These are phyloP conservation scores for Teratosphaeria epicoccoides DNA, from an alignment of 2,329 filamentous ascomycete species.

Conservation along the genomic window DNA sequence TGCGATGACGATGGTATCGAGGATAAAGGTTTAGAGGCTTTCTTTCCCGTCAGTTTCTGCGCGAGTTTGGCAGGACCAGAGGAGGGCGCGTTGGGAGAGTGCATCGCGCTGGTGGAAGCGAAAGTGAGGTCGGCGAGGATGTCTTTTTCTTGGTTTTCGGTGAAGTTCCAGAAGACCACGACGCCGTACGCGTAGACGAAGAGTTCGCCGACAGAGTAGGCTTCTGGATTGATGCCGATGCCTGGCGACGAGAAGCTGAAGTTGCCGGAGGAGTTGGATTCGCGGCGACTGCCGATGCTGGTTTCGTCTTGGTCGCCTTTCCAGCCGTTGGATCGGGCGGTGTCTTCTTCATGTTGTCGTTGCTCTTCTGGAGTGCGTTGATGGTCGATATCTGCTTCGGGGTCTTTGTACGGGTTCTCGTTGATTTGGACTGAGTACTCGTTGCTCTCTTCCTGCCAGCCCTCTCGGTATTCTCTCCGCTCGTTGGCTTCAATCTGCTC, in stretches of 20 bases:
- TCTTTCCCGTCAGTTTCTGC: background rate
- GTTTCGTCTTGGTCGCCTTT: constrained; percentile 1
- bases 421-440: constrained; percentile 34
- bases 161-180: constrained; percentile 98
- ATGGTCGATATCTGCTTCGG: background rate
- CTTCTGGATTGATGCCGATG: constrained; percentile 53
- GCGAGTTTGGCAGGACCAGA: background rate
- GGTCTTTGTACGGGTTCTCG: background rate
- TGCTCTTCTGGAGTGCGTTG: constrained; percentile 2
- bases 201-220: constrained; percentile 80
- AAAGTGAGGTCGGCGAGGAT: constrained; percentile 92
- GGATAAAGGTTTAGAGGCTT: constrained; percentile 8
- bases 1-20: constrained; percentile 21
- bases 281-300: constrained; percentile 6
- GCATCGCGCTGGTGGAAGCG: constrained; percentile 34
- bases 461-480: constrained; percentile 76
- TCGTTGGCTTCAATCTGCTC: constrained; percentile 95
- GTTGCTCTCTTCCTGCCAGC: constrained; percentile 76
- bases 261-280: constrained; percentile 18
- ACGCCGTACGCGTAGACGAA: constrained; percentile 97
- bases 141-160: constrained; percentile 89
- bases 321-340: background rate
- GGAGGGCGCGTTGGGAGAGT: background rate
- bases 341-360: background rate
- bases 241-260: constrained; percentile 37